Evolutionary conservation across 192 early-diverging fungal genomes (phyloP).

Genomic region (Rhizophlyctis rosea): DNA sequence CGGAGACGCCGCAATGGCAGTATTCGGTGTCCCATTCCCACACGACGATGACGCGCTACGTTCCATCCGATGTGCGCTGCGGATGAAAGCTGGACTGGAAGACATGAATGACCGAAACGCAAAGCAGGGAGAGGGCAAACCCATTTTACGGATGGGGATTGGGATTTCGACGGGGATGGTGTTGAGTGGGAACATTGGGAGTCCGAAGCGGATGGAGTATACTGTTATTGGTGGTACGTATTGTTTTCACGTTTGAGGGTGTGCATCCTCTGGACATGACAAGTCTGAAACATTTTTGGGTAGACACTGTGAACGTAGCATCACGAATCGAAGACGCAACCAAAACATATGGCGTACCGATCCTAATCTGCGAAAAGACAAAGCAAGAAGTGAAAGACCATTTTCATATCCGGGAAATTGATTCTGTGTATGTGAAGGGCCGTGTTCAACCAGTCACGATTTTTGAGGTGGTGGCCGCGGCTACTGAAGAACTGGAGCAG

Average conservation of each 20-base stretch:
- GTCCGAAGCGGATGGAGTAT: constrained; percentile 53
- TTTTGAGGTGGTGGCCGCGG: constrained; percentile 44
- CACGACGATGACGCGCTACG: constrained; percentile 49
- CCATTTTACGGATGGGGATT: constrained; percentile 48
- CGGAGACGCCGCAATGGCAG: constrained; percentile 59
- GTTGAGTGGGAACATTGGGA: constrained; percentile 54
- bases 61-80: constrained; percentile 49
- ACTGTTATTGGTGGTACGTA: constrained; percentile 53
- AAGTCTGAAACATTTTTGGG: too few relatives aligned
- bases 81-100: constrained; percentile 43
- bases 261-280: too few relatives aligned
- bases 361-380: constrained; percentile 50
- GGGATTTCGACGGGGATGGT: constrained; percentile 57
- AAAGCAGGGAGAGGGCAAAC: constrained; percentile 23
- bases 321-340: constrained; percentile 52
- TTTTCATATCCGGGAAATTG: constrained; percentile 47
- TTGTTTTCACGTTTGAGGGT: too few relatives aligned
- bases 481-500: constrained; percentile 27
- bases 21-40: constrained; percentile 55
- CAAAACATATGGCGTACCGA: constrained; percentile 43
- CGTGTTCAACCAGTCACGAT: constrained; percentile 37
- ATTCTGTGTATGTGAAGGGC: constrained; percentile 46
- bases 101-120: constrained; percentile 34
- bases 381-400: constrained; percentile 33
- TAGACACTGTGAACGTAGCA: constrained; percentile 44